Evolutionary conservation across 495 filamentous ascomycete genomes (phyloP), one percentile per base, ranked within the genome.

Genomic region (Letharia columbiana): DNA sequence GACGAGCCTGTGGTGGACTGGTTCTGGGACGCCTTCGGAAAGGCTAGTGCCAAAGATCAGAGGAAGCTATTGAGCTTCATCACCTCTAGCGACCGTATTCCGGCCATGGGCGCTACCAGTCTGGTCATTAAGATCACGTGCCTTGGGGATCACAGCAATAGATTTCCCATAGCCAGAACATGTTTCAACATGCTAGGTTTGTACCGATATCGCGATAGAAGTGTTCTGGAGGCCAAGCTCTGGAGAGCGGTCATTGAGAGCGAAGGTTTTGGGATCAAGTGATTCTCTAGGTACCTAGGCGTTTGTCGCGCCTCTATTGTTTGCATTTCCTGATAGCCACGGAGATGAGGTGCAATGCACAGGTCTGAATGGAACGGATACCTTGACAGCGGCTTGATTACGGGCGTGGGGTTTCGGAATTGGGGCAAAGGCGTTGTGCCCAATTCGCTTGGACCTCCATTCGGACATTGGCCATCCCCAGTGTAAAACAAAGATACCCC

Each of bases 191-290:
- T 85, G 70, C 75, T 97, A 64, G 85, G 86, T 13, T 75, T 97
- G 65, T 92, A 87, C 77, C 82, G 86, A 66, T 96, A 92, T 75
- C 69, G 72, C 61, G 84, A 79, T 4, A 83, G 78, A 66, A 82
- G 85, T 72, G 85, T 83, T 69, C 71, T 97, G 60, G 89, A 89
- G 76, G 76, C 69, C 64, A 85, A 86, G 81, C 79, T 97, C 35
- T 96, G 92, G 91, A 82, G 84, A 71, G 92, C 92, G 17, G 91
- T 97, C 50, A 77, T 83, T 68, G 92, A 93, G 75, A 95, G 93
- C 70, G 91, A 96, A 74, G 92, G 92, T 56, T 97, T 97, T 82
- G 93, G 93, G 49, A 78, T 97, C 77, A 96, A 93, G 76, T 96
- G 66, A 74, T 28, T 47, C 42, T 50, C 39, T 12, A 66, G 56